Percentiles rank a stretch among this genome's conserved stretches.
These are phyloP conservation scores for Blastobotrys peoriensis DNA, from an alignment of 805 yeast genomes.

Conservation along the genomic window DNA sequence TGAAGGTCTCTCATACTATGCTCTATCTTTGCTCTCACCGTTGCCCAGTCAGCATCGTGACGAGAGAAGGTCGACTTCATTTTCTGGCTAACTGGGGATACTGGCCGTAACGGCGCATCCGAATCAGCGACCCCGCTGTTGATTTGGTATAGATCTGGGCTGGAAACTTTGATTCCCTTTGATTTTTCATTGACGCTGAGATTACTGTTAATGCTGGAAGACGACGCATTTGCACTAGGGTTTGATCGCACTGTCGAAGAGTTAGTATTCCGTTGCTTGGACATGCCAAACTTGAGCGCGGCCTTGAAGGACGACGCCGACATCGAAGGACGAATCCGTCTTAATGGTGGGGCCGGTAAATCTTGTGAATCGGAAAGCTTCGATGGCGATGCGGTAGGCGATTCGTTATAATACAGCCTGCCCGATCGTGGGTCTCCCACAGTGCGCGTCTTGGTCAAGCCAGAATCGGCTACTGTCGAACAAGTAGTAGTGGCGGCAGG, in stretches of 20 bases:
- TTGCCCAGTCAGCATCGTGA: conserved; percentile 6
- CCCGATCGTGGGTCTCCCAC: neutral
- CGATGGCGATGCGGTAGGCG: neutral
- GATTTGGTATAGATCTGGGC: neutral
- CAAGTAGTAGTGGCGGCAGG: too few relatives aligned
- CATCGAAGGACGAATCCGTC: neutral
- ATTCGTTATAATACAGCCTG: neutral
- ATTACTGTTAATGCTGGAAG: neutral
- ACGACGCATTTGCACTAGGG: neutral
- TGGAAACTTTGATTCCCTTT: too few relatives aligned
- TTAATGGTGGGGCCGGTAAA: neutral
- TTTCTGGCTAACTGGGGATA: neutral
- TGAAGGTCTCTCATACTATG: conserved; percentile 13
- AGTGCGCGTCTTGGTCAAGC: neutral
- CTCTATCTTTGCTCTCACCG: conserved; percentile 7
- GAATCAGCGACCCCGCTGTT: neutral
- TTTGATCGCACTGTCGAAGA: neutral
- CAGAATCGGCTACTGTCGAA: neutral
- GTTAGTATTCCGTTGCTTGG: neutral
- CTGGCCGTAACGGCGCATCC: neutral
- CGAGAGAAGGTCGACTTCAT: neutral
- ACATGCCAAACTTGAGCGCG: conserved; percentile 8
- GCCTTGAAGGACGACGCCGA: conserved; percentile 1
- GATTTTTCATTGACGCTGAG: too few relatives aligned
- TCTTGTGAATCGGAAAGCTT: neutral